Conservation (phyloP, 2,329 filamentous ascomycete genomes). For the Thelonectria rubi region DNA sequence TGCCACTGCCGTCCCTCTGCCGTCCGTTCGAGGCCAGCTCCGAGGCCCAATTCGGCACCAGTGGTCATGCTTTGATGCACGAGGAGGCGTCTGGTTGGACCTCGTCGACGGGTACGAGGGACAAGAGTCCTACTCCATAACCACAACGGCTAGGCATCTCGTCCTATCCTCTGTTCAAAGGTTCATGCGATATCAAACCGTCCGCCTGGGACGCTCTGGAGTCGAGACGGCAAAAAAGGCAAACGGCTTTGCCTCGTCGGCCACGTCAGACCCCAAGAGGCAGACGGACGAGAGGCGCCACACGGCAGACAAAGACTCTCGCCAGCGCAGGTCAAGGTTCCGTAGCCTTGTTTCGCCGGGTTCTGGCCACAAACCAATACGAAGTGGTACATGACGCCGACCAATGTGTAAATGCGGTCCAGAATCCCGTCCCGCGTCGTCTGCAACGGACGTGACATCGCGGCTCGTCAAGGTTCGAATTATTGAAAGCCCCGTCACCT, state of each 20-base stretch:
- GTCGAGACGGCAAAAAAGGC: slow-evolving; percentile 10
- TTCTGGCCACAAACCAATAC: slow-evolving; percentile 5
- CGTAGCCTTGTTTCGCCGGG: slow-evolving; percentile 15
- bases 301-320: slow-evolving; percentile 14
- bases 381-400: neutral
- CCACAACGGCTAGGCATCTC: too few relatives aligned
- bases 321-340: slow-evolving; percentile 11
- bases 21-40: slow-evolving; percentile 35
- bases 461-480: slow-evolving; percentile 14
- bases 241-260: slow-evolving; percentile 18
- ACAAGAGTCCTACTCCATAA: slow-evolving; percentile 5
- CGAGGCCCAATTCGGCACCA: slow-evolving; percentile 32
- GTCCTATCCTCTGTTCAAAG: neutral
- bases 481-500: slow-evolving; percentile 19
- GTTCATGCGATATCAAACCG: slow-evolving; percentile 6
- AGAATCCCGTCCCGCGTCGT: slow-evolving; percentile 13
- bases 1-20: slow-evolving; percentile 31
- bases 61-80: slow-evolving; percentile 32
- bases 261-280: slow-evolving; percentile 34
- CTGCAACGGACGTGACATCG: slow-evolving; percentile 25
- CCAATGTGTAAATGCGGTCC: neutral
- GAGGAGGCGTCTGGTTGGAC: slow-evolving; percentile 15
- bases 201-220: slow-evolving; percentile 17
- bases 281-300: slow-evolving; percentile 8
- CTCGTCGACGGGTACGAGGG: slow-evolving; percentile 29